Evolutionary conservation across 2,329 filamentous ascomycete species (phyloP).

Genomic region (Neofusicoccum parvum): DNA sequence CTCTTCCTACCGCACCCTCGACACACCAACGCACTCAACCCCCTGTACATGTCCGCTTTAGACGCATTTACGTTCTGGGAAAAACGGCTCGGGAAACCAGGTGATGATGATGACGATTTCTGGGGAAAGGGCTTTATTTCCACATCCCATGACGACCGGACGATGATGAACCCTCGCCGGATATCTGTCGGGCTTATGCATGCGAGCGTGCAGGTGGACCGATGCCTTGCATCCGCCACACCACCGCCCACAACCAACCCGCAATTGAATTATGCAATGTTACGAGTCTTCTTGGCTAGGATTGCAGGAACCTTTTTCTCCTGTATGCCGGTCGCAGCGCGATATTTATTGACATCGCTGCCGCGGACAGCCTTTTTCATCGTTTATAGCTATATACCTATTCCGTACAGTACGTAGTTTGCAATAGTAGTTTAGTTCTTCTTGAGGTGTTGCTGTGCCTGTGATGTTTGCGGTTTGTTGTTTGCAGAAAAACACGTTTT

Average conservation of each 20-base stretch:
- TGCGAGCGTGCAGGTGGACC: no score
- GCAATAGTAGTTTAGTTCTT: slow-evolving; percentile 14
- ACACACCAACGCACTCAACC: background rate
- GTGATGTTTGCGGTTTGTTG: background rate
- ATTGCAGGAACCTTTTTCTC: background rate
- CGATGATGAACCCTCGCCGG: slow-evolving; percentile 14
- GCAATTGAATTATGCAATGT: slow-evolving; percentile 7
- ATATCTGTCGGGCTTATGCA: background rate
- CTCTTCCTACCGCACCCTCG: background rate
- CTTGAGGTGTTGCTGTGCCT: background rate
- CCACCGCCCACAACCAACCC: background rate
- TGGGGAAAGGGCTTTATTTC: slow-evolving; percentile 7
- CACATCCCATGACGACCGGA: slow-evolving; percentile 2
- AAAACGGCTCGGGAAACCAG: slow-evolving; percentile 8
- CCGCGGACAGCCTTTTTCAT: background rate
- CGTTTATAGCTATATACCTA: slow-evolving; percentile 20
- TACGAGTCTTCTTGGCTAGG: slow-evolving; percentile 20
- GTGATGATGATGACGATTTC: slow-evolving; percentile 15
- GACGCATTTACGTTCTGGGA: slow-evolving; percentile 12
- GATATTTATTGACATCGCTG: background rate
- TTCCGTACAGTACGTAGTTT: slow-evolving; percentile 19
- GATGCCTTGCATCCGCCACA: background rate
- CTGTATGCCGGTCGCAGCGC: background rate
- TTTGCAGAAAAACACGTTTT: no score
- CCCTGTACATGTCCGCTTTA: slow-evolving; percentile 13